Evolutionary conservation across 2,329 filamentous ascomycete species (phyloP).

Genomic region (Alternaria sp.): DNA sequence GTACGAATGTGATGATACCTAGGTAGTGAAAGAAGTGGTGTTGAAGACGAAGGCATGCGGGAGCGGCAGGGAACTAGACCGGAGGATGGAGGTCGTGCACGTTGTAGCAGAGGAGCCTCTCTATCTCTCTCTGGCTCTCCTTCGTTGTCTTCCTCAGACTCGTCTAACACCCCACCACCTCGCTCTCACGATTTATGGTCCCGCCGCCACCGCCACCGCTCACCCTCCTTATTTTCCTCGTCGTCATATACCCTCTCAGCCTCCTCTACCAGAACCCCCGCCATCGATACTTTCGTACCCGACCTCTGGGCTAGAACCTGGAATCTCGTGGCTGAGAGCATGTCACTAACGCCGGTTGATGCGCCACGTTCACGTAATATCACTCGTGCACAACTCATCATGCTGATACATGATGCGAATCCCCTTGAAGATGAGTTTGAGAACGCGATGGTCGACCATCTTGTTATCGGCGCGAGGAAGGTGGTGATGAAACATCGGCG

Average conservation of each 20-base stretch:
- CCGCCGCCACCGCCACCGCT: background rate
- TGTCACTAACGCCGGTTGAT: background rate
- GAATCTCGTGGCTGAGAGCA: slow-evolving; percentile 2
- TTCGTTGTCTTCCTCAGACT: background rate
- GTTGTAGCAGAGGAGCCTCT: background rate
- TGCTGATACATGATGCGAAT: background rate
- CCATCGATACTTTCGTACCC: background rate
- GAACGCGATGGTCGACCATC: background rate
- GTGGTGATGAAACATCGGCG: slow-evolving; percentile 3
- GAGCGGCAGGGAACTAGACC: background rate
- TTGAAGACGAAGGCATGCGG: background rate
- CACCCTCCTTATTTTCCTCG: background rate
- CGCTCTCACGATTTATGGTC: background rate
- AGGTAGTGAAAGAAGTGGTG: background rate
- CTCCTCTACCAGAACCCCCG: background rate
- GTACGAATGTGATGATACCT: background rate
- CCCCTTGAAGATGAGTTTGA: background rate
- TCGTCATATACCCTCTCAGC: background rate
- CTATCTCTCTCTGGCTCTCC: background rate
- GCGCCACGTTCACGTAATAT: background rate
- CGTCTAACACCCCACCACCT: background rate
- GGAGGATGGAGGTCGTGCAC: background rate
- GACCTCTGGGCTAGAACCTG: slow-evolving; percentile 9
- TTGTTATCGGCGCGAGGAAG: slow-evolving; percentile 3
- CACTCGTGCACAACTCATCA: slow-evolving; percentile 1